Evolutionary conservation across 2,329 filamentous ascomycete species (phyloP).

Genomic region (Aspergillus ochraceus): DNA sequence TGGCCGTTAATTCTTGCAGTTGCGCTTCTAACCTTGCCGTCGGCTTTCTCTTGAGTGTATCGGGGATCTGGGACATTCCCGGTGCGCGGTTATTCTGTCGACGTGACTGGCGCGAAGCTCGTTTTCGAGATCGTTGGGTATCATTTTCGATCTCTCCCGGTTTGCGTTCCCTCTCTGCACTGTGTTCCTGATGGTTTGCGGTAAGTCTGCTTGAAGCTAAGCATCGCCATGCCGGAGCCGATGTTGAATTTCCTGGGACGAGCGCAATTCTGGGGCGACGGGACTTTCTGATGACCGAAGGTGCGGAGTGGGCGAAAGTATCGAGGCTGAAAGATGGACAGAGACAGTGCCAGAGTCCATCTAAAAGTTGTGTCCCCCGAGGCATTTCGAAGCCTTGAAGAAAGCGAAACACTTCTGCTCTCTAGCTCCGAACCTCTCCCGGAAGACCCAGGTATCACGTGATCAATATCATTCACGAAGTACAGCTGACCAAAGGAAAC

Average conservation of each 20-base stretch:
- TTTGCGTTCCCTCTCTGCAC: neutral
- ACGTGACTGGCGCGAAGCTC: neutral
- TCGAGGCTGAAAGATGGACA: constrained; percentile 36
- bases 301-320: constrained; percentile 17
- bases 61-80: constrained; percentile 14
- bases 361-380: constrained; percentile 30
- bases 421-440: neutral
- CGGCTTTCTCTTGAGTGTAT: constrained; percentile 15
- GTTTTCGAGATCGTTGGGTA: neutral
- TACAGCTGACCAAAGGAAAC: too few species aligned
- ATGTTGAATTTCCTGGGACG: constrained; percentile 4
- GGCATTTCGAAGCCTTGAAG: constrained; percentile 32
- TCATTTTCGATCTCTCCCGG: neutral
- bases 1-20: constrained; percentile 27
- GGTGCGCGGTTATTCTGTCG: neutral
- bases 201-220: constrained; percentile 20
- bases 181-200: neutral
- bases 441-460: constrained; percentile 16
- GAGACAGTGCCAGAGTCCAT: constrained; percentile 44
- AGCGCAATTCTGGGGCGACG: constrained; percentile 9
- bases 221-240: constrained; percentile 19
- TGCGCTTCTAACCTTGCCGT: constrained; percentile 29
- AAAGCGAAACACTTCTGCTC: neutral
- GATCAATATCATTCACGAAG: constrained; percentile 6
- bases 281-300: constrained; percentile 11